Conservation (phyloP, 2,329 filamentous ascomycete species). For the Monilinia vaccinii-corymbosi region DNA sequence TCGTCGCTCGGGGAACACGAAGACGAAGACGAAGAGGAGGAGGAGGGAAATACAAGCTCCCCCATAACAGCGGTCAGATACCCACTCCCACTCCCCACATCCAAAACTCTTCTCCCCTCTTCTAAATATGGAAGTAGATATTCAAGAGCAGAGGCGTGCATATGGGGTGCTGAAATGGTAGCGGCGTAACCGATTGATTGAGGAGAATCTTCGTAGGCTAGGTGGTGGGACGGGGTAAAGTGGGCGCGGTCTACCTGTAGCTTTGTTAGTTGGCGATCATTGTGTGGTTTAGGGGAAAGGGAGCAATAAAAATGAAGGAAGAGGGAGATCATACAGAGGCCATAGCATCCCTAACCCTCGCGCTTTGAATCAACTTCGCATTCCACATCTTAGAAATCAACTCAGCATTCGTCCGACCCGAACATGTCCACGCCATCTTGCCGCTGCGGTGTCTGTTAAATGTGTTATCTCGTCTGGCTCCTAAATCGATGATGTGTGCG, state of each 20-base stretch:
- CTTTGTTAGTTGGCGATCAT: not conserved
- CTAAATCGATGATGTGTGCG: not conserved
- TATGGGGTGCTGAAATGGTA: constrained; percentile 66
- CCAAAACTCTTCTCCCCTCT: constrained; percentile 48
- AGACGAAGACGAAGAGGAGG: not conserved
- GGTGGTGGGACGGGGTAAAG: constrained; percentile 61
- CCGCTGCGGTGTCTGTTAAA: not conserved
- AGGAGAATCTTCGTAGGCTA: constrained; percentile 65
- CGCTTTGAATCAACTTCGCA: constrained; percentile 63
- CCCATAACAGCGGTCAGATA: constrained; percentile 87
- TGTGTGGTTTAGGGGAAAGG: not conserved
- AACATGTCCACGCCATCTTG: constrained; percentile 86
- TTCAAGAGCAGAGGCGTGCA: constrained; percentile 59
- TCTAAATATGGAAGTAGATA: constrained; percentile 49
- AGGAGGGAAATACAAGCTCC: constrained; percentile 35
- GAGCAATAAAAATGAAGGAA: constrained; percentile 1
- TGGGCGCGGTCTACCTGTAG: constrained; percentile 75
- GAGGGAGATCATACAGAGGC: constrained; percentile 43
- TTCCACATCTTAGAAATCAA: constrained; percentile 70
- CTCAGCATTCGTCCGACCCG: constrained; percentile 62
- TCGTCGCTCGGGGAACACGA: not conserved
- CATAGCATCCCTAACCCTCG: constrained; percentile 71
- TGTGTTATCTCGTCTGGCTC: not conserved
- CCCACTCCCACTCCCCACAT: constrained; percentile 67
- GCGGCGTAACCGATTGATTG: constrained; percentile 58